Base-by-base conservation (phyloP, 2,329 filamentous ascomycete genomes). In the Cladorrhinum sp. region DNA sequence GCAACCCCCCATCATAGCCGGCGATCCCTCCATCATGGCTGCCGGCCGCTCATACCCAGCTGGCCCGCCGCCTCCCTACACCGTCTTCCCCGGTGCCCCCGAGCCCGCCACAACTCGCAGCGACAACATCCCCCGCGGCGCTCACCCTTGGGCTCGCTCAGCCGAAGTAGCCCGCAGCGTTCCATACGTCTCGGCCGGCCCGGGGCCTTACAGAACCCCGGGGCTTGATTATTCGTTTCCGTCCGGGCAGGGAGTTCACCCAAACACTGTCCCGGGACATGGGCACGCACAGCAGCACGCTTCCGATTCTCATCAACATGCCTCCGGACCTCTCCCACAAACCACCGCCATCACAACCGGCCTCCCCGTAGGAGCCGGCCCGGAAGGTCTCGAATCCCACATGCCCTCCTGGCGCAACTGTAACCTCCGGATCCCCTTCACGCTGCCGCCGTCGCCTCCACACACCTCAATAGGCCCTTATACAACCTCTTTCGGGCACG, bases 361-460 rank as follows among this genome's bases (percentile, higher is more conserved):
- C 1, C 69, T 77, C 1, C 77, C 77, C 20, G 66, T 79, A 18
- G 77, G 76, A 23, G 76, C 76, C 20, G 77, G 77, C 0, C 76
- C 77, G 7, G 77, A 79, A 65, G 74, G 73, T 21, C 51, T 57
- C 16, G 64, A 70, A 12, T 64, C 68, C 0, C 74, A 77, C 64
- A 68, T 73, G 61, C 70, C 72, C 1, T 28, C 61, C 1, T 77
- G 74, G 63, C 59, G 66, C 28, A 42, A 66, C 1, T 76, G 74
- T 39, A 39, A 49, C 20, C 56, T 68, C 21, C 60, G 14, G 16
- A 23, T n/a, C 20, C 42, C 28, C 9, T 18, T 9, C 6, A 30
- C n/a, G n/a, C n/a, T n/a, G n/a, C n/a, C n/a, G n/a, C n/a, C n/a
- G n/a, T n/a, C n/a, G 21, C 2, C 36, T 12, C 10, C 36, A 42